Percentiles rank a stretch among this genome's conserved stretches.
These are phyloP conservation scores for Dictyostelium brefeldianum DNA, from an alignment of 78 protist genomes.

Conservation along the genomic window DNA sequence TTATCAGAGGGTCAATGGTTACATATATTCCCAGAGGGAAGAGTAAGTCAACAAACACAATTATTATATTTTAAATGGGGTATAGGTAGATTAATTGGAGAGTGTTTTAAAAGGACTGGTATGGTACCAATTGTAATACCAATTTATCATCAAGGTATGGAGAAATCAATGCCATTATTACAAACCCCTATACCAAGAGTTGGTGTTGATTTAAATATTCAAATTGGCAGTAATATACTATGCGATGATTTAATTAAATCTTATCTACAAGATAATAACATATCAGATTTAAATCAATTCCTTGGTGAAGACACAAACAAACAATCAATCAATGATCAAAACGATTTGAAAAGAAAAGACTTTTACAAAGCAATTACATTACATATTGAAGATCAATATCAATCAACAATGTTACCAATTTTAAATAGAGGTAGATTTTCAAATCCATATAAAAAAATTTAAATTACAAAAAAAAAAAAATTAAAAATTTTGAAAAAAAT, in stretches of 20 bases:
- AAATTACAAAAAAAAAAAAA: background rate
- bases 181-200: conserved; percentile 36
- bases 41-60: conserved; percentile 40
- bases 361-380: conserved; percentile 7
- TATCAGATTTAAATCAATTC: background rate
- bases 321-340: too few species aligned
- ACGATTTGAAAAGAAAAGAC: background rate
- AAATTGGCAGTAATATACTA: conserved; percentile 19
- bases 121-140: conserved; percentile 48
- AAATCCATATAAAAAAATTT: background rate
- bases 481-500: background rate
- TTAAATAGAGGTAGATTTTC: background rate
- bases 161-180: conserved; percentile 66
- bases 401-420: background rate
- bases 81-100: conserved; percentile 66
- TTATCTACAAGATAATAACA: background rate
- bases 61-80: conserved; percentile 82
- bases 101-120: background rate
- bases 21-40: conserved; percentile 74
- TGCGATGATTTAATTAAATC: conserved; percentile 6
- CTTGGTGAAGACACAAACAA: background rate
- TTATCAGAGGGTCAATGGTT: conserved; percentile 74
- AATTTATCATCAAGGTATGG: conserved; percentile 59
- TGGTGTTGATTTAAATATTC: background rate
- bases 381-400: conserved; percentile 19